Evolutionary conservation across 2,329 filamentous ascomycete species (phyloP).

Genomic region (Bipolaris sorokiniana): DNA sequence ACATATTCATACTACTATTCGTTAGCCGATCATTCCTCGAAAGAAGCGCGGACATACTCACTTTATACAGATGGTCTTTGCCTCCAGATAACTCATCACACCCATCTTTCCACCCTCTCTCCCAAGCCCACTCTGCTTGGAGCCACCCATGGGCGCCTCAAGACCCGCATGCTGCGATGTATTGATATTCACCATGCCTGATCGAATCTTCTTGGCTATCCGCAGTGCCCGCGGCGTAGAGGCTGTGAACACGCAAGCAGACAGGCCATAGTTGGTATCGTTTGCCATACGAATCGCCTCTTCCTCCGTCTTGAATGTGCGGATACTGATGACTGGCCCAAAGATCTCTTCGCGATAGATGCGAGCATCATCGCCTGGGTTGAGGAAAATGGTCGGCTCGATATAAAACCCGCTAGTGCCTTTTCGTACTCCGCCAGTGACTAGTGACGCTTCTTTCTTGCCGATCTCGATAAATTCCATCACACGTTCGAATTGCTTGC

Average conservation of each 20-base stretch:
- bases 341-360: slow-evolving; percentile 46
- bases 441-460: slow-evolving; percentile 35
- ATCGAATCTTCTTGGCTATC: not conserved
- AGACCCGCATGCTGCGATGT: not conserved
- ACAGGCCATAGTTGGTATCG: slow-evolving; percentile 35
- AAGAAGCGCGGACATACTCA: not conserved
- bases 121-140: no score
- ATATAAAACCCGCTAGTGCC: slow-evolving; percentile 38
- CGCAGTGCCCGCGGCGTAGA: not conserved
- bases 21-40: not conserved
- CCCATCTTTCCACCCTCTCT: no score
- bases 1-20: not conserved
- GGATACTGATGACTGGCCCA: slow-evolving; percentile 37
- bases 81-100: no score
- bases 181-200: not conserved
- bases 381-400: slow-evolving; percentile 43
- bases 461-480: slow-evolving; percentile 32
- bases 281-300: slow-evolving; percentile 43
- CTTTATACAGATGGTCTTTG: no score
- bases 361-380: slow-evolving; percentile 30
- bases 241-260: not conserved
- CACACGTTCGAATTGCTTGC: slow-evolving; percentile 36
- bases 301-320: slow-evolving; percentile 44
- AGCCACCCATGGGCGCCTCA: slow-evolving; percentile 36
- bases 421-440: slow-evolving; percentile 35